Conservation (phyloP, 148 eudicot genomes). For the Talinum fruticosum region DNA sequence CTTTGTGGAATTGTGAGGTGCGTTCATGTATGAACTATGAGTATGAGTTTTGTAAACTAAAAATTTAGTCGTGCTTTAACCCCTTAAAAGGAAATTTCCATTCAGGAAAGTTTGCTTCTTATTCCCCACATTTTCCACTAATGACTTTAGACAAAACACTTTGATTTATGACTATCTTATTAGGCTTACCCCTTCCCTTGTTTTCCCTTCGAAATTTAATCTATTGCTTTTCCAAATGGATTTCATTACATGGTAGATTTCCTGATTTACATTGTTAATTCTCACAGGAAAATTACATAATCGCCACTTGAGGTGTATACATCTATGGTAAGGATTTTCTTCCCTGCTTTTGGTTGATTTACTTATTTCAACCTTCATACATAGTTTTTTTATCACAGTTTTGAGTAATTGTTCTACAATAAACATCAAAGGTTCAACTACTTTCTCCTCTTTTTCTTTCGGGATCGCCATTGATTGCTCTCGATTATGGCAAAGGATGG, state of each 20-base stretch:
- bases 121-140: neutral
- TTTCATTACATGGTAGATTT: neutral
- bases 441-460: neutral
- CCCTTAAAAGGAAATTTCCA: neutral
- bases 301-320: neutral
- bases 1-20: neutral
- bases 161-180: neutral
- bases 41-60: neutral
- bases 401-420: too few species aligned
- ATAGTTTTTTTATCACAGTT: too few species aligned
- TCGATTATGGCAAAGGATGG: neutral
- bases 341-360: neutral
- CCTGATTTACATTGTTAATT: too few species aligned
- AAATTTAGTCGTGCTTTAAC: neutral
- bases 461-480: too few species aligned
- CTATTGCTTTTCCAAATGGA: neutral
- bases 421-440: too few species aligned
- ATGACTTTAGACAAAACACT: neutral
- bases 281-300: neutral
- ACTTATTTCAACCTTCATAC: neutral
- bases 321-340: neutral
- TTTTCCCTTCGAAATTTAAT: neutral
- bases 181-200: neutral
- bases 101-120: neutral
- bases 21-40: neutral